Evolutionary conservation across 371 early-diverging fungal genomes (phyloP).

Genomic region (Caulochytrium protostelioides): DNA sequence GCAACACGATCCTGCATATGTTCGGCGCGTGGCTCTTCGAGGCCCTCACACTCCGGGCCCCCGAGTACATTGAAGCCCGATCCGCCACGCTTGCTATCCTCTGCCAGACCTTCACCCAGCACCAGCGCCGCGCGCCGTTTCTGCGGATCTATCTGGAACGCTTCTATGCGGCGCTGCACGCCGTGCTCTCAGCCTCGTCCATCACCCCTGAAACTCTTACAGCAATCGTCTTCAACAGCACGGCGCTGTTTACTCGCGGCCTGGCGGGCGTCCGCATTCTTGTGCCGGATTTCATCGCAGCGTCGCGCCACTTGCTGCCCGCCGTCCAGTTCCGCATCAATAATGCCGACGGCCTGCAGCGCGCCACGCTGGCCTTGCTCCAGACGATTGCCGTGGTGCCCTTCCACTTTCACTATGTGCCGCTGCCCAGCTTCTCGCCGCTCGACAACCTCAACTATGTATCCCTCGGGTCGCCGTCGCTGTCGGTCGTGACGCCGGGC

Average conservation of each 20-base stretch:
- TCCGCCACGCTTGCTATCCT: slow-evolving; percentile 45
- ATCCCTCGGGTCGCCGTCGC: too few relatives aligned
- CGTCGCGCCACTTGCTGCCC: slow-evolving; percentile 41
- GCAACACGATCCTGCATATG: slow-evolving; percentile 55
- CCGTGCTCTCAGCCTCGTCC: not conserved
- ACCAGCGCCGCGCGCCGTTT: slow-evolving; percentile 33
- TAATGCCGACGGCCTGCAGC: too few relatives aligned
- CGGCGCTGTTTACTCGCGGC: slow-evolving; percentile 38
- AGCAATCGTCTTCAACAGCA: slow-evolving; percentile 37
- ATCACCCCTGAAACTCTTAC: slow-evolving; percentile 22
- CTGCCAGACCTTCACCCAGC: slow-evolving; percentile 45
- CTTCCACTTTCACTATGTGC: too few relatives aligned
- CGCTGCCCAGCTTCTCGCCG: too few relatives aligned
- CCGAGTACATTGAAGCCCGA: slow-evolving; percentile 28
- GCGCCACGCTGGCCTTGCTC: too few relatives aligned
- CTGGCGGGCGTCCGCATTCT: slow-evolving; percentile 46
- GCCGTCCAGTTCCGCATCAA: not conserved
- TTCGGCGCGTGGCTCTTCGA: slow-evolving; percentile 58
- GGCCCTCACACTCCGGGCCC: slow-evolving; percentile 16
- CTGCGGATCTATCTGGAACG: slow-evolving; percentile 39
- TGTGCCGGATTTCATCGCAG: slow-evolving; percentile 46
- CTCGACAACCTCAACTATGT: too few relatives aligned
- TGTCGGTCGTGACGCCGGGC: too few relatives aligned
- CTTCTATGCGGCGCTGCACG: slow-evolving; percentile 41
- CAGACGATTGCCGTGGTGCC: too few relatives aligned